Evolutionary conservation across 1,284 basidiomycete genomes (phyloP), one percentile per base, ranked within the genome.

Genomic region (Megacollybia platyphylla): DNA sequence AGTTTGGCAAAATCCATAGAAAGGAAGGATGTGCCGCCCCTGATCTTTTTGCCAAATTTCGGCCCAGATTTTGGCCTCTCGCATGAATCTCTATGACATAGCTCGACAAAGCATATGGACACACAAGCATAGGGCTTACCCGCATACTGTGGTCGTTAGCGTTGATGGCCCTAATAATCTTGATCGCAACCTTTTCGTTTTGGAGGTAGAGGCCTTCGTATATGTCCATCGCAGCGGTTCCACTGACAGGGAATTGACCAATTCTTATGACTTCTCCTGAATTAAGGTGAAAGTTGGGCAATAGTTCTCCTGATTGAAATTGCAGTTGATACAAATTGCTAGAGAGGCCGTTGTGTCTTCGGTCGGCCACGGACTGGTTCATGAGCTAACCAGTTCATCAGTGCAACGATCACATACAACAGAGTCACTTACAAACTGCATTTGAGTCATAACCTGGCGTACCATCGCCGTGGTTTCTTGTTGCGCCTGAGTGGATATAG

Each of bases 1-100:
- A 27, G 58, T 60, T 45, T 70, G 64, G 44, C 67, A 67, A 47
- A 68, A 73, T 2, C 73, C 73, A 47, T 70, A 75, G 44, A 76
- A 71, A 0, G 74, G 73, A 2, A 76, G 59, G 36, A 74, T 70
- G 44, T 72, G 63, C 34, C 56, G 58, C 32, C 73, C 73, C 31
- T 59, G 57, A 44, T 76, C 74, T 7, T 55, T 53, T 43, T 66
- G 62, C 70, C 71, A 76, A n/a, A 76, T 60, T 36, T 62, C 60
- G 17, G 62, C 60, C 73, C 74, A 76, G 27, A 76, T 69, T n/a
- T 64, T 60, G 4, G 70, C 67, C 52, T 76, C 73, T 28, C 71
- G 54, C 41, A 58, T 59, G 47, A 76, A 73, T 27, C 74, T 57
- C 73, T 76, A 44, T 1, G 41, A 17, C 20, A 5, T 24, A 24